phyloP scores from a whole-genome alignment of 257 asterid genomes.

The Coffea canephora region DNA sequence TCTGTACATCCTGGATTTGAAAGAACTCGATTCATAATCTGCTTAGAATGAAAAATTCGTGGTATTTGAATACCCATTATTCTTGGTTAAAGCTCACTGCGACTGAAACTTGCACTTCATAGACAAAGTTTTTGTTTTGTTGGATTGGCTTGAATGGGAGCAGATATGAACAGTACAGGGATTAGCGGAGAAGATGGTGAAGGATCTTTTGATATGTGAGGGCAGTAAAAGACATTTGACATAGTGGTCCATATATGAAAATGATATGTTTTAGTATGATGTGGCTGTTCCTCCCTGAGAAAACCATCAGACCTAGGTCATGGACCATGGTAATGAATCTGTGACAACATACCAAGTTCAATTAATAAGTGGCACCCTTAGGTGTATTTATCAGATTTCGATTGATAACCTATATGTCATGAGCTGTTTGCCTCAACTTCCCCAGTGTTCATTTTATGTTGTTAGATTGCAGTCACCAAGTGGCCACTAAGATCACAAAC shows the following conservation, averaged over 20 bases:
- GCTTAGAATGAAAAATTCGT: slow-evolving; percentile 50
- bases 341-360: background rate
- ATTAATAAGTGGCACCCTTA: slow-evolving; percentile 1
- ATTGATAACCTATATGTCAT: background rate
- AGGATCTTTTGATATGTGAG: background rate
- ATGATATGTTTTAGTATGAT: background rate
- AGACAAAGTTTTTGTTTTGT: too few relatives aligned
- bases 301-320: slow-evolving; percentile 24
- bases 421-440: background rate
- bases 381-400: background rate
- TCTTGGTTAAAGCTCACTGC: background rate
- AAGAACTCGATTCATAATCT: slow-evolving; percentile 31
- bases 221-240: too few relatives aligned
- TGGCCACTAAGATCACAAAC: too few relatives aligned
- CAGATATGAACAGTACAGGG: background rate
- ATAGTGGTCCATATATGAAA: too few relatives aligned
- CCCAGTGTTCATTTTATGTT: background rate
- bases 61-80: slow-evolving; percentile 26
- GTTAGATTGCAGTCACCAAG: too few relatives aligned
- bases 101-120: too few relatives aligned
- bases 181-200: too few relatives aligned
- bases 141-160: too few relatives aligned
- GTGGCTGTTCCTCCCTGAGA: background rate
- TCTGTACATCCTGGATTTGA: slow-evolving; percentile 8
- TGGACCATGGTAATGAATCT: background rate